Percentiles rank a stretch among this genome's conserved stretches.
These are phyloP conservation scores for Ophiostoma ips DNA, from an alignment of 2,329 filamentous ascomycete genomes.

Conservation along the genomic window DNA sequence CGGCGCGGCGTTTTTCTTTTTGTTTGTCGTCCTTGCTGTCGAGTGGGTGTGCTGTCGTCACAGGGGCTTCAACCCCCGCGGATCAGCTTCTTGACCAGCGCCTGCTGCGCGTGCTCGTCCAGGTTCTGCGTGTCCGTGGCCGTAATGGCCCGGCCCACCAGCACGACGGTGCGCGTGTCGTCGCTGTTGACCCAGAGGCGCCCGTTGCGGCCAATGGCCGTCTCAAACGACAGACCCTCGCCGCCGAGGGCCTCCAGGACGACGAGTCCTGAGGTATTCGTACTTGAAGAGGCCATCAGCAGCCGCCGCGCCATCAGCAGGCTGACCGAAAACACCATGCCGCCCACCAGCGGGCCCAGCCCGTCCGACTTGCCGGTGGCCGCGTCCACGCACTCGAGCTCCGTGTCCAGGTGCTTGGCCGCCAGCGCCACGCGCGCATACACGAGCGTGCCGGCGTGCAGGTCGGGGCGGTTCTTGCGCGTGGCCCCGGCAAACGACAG, in stretches of 20 bases:
- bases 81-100: constrained; percentile 34
- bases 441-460: constrained; percentile 62
- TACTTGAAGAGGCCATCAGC: constrained; percentile 35
- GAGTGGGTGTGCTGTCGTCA: too few species aligned
- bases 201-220: constrained; percentile 85
- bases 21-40: not conserved
- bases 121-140: constrained; percentile 60
- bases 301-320: constrained; percentile 69
- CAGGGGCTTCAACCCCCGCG: constrained; percentile 43
- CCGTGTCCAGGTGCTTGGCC: constrained; percentile 72
- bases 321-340: constrained; percentile 75
- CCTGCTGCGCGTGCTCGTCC: constrained; percentile 53
- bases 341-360: constrained; percentile 63
- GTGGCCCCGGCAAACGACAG: constrained; percentile 87
- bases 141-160: constrained; percentile 64
- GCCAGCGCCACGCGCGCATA: constrained; percentile 74
- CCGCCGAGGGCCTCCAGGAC: constrained; percentile 66
- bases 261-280: constrained; percentile 49
- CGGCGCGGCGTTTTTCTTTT: not conserved
- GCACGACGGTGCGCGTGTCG: constrained; percentile 47
- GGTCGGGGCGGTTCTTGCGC: constrained; percentile 77
- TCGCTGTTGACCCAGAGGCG: constrained; percentile 83
- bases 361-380: constrained; percentile 81
- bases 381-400: constrained; percentile 78
- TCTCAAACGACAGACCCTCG: constrained; percentile 76